Evolutionary conservation across 177 flowering plant species (phyloP), one percentile per base, ranked within the genome.

Genomic region (Vitis hybrid): DNA sequence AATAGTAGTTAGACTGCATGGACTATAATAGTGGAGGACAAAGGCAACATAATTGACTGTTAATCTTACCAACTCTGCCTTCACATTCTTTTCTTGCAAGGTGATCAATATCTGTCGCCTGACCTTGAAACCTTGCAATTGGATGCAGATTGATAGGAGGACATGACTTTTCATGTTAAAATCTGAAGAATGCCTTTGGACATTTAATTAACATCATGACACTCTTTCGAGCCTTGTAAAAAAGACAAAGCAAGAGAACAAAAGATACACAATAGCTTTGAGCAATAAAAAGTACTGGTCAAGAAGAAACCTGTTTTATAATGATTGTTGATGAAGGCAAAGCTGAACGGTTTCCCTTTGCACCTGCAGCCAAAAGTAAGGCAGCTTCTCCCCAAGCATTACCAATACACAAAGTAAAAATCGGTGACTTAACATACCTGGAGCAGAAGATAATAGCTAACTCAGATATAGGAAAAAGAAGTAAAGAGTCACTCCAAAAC

Each of bases 351-450:
- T 92, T 86, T 78, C 99, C 99, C 83, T 77, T 86, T 39, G 95
- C 91, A 77, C 98, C 99, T 77, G 98, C 83, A 80, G 98, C 93
- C 82, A 96, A 82, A 77, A 96, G 94, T 70, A 96, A 78, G 57
- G 99, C 95, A 11, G 99, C 99, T 82, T 96, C 99, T 71, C 97
- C 98, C 98, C 98, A 92, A 48, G 98, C 96, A 86, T 93, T 92
- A 59, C 99, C 99, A 76, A 96, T 91, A 81, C n/a, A n/a, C n/a
- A n/a, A n/a, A n/a, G n/a, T n/a, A n/a, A n/a, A n/a, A n/a, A n/a
- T n/a, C n/a, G n/a, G n/a, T n/a, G n/a, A n/a, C n/a, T n/a, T n/a
- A n/a, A n/a, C n/a, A n/a, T n/a, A n/a, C n/a, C n/a, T n/a, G n/a
- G n/a, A n/a, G n/a, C n/a, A n/a, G n/a, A n/a, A n/a, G n/a, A n/a